Evolutionary conservation across 805 yeast genomes (phyloP).

Genomic region (Blastobotrys attinorum): DNA sequence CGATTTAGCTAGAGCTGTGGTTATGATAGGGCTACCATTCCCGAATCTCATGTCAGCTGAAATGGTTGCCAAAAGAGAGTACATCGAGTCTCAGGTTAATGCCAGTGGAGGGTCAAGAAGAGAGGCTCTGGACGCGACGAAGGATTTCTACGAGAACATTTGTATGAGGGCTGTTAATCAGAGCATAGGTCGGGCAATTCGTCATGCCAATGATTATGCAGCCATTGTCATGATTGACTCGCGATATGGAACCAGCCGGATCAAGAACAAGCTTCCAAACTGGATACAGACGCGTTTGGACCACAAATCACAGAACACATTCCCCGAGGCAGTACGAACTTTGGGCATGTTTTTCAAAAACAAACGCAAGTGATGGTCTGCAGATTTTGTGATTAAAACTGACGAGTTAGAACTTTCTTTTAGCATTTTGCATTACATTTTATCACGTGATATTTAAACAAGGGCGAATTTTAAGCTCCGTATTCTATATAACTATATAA

Average conservation of each 20-base stretch:
- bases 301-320: not conserved
- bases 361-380: not conserved
- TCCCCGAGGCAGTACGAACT: not conserved
- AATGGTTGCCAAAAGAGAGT: constrained; percentile 59
- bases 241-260: constrained; percentile 37
- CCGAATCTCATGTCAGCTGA: constrained; percentile 84
- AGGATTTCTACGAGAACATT: constrained; percentile 64
- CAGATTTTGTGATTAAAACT: too few species aligned
- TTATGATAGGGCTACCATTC: constrained; percentile 83
- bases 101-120: constrained; percentile 39
- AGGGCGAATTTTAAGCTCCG: too few species aligned
- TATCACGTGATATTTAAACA: too few species aligned
- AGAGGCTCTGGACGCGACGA: constrained; percentile 35
- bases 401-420: too few species aligned
- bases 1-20: constrained; percentile 76
- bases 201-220: constrained; percentile 78
- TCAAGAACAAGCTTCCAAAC: constrained; percentile 50
- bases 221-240: constrained; percentile 62
- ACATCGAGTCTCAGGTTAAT: constrained; percentile 46
- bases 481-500: too few species aligned
- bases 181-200: constrained; percentile 83
- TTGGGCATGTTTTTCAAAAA: constrained; percentile 1
- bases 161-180: constrained; percentile 92
- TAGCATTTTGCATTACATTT: too few species aligned
- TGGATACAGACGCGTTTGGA: constrained; percentile 46